phyloP scores from a whole-genome alignment of 2,329 filamentous ascomycete genomes.

The Arthrobotrys musiformis region DNA sequence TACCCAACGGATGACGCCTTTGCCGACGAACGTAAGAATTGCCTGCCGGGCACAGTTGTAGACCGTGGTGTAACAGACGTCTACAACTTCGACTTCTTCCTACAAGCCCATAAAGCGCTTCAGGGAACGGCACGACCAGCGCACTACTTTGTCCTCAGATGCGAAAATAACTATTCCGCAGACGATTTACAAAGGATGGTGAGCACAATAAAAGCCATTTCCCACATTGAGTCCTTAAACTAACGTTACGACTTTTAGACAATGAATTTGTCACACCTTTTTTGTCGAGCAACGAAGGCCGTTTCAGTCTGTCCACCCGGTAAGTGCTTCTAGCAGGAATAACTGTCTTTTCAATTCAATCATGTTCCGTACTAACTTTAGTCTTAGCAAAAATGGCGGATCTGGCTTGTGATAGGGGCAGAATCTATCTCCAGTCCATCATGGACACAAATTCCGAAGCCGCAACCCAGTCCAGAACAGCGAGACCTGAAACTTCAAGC shows the following conservation, averaged over 20 bases:
- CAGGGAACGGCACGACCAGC: conserved; percentile 85
- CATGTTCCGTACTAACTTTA: background rate
- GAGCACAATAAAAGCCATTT: background rate
- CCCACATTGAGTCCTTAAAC: conserved; percentile 3
- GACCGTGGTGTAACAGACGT: conserved; percentile 79
- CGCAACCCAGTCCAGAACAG: background rate
- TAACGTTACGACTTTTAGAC: conserved; percentile 64
- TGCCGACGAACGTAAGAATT: conserved; percentile 70
- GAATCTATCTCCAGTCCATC: conserved; percentile 20
- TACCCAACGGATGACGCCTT: conserved; percentile 73
- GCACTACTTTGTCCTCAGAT: conserved; percentile 76
- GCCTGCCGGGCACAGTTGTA: conserved; percentile 80
- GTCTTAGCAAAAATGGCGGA: conserved; percentile 39
- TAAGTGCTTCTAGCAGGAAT: background rate
- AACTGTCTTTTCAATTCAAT: too few species aligned
- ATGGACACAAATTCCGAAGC: conserved; percentile 22
- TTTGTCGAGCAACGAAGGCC: conserved; percentile 85
- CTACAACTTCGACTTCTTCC: conserved; percentile 81
- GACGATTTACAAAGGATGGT: conserved; percentile 27
- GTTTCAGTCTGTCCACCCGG: conserved; percentile 83
- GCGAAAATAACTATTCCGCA: conserved; percentile 51
- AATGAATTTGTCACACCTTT: conserved; percentile 83
- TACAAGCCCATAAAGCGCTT: conserved; percentile 83
- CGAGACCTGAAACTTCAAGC: background rate
- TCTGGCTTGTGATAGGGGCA: conserved; percentile 29